Evolutionary conservation across 139 green algal genomes (phyloP).

Genomic region (Pleodorina starrii): DNA sequence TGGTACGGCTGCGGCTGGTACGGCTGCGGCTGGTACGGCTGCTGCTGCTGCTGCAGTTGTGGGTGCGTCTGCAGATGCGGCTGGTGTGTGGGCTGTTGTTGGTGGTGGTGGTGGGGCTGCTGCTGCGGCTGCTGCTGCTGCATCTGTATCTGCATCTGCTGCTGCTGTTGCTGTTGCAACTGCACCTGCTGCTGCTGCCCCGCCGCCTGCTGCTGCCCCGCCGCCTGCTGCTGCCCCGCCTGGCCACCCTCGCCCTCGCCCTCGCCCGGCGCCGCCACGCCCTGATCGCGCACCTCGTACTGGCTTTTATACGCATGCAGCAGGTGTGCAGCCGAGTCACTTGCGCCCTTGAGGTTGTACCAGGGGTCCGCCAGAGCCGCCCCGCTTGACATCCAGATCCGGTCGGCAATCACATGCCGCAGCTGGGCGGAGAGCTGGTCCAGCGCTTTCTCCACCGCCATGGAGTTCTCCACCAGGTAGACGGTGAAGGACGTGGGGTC

Average conservation of each 20-base stretch:
- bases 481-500: too few relatives aligned
- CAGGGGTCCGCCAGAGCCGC: not conserved
- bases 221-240: not conserved
- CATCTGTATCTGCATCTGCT: not conserved
- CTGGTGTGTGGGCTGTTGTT: not conserved
- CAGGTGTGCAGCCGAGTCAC: too few relatives aligned
- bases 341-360: too few relatives aligned
- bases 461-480: not conserved
- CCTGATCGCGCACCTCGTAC: too few relatives aligned
- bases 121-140: not conserved
- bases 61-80: too few relatives aligned
- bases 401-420: not conserved
- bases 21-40: not conserved
- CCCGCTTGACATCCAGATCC: not conserved
- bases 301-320: too few relatives aligned
- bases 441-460: not conserved
- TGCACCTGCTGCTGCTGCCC: not conserved
- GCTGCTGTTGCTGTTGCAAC: not conserved
- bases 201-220: not conserved
- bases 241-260: not conserved
- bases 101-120: not conserved
- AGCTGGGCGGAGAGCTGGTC: not conserved
- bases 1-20: not conserved
- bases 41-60: not conserved
- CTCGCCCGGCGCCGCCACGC: too few relatives aligned